Evolutionary conservation across 2,329 filamentous ascomycete genomes (phyloP), one percentile per base, ranked within the genome.

Genomic region (Malbranchea zuffiana): DNA sequence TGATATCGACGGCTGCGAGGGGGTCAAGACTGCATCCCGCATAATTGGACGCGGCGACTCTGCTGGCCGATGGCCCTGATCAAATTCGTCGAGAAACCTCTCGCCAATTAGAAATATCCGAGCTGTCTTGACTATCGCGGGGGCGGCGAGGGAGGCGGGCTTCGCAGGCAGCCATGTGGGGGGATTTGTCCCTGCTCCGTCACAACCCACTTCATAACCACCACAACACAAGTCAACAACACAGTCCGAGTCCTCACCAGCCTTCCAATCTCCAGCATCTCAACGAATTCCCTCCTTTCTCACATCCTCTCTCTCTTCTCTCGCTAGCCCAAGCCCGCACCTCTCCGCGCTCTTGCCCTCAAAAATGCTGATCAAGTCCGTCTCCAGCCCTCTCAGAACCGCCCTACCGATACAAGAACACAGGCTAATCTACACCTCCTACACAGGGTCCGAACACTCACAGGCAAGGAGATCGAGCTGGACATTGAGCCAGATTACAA

Each of bases 401-500:
- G n/a, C n/a, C n/a, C n/a, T n/a, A n/a, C 23, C 19, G 26, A 15
- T 11, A 19, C 6, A 12, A 32, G 13, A 35, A 23, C 7, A 21
- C 18, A 12, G 13, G 8, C 29, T 41, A 15, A 26, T 29, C 32
- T 35, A 20, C 27, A 26, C 38, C 26, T 25, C 29, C 10, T 27
- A 28, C n/a, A n/a, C 51, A 98, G 88, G 72, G 88, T 98, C 59
- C 82, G 90, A 59, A 98, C 90, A 45, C 78, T 98, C 47, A 96
- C 90, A 47, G 90, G 90, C 57, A 96, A 96, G 71, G 86, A 98
- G 68, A 96, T 96, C 61, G 88, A 96, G 72, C 78, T 98, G 53
- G 87, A 96, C 57, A 93, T 98, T 59, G 90, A 96, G 69, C 72
- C 77, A 36, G 80, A 85, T 55, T 93, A 93, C 73, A 94, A 87